Evolutionary conservation across 495 filamentous ascomycete species (phyloP).

Genomic region (Hypoxylon subgilvum): DNA sequence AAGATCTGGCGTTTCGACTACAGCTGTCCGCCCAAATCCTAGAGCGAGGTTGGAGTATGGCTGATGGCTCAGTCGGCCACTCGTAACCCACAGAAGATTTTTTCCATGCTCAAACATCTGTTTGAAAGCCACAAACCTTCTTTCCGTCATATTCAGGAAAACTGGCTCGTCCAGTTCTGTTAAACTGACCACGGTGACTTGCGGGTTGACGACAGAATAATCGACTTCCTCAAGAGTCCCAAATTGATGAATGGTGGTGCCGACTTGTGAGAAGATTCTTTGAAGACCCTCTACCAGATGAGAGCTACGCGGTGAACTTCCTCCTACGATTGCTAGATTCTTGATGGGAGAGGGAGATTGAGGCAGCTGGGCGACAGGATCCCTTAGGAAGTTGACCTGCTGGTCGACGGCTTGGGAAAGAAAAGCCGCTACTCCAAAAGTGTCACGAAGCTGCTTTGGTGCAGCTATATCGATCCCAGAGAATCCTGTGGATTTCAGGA

Average conservation of each 20-base stretch:
- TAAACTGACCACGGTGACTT: slow-evolving; percentile 46
- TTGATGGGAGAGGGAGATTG: too few species aligned
- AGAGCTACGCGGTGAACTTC: not conserved
- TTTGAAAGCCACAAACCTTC: slow-evolving; percentile 30
- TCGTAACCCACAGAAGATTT: slow-evolving; percentile 52
- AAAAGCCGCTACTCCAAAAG: slow-evolving; percentile 41
- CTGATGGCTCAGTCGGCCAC: slow-evolving; percentile 41
- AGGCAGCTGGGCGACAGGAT: slow-evolving; percentile 5
- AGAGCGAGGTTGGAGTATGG: slow-evolving; percentile 49
- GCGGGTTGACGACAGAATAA: not conserved
- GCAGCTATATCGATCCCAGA: slow-evolving; percentile 50
- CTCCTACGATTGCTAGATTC: slow-evolving; percentile 3
- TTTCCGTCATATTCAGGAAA: slow-evolving; percentile 44
- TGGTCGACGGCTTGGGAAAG: slow-evolving; percentile 51
- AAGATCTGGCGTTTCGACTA: slow-evolving; percentile 26
- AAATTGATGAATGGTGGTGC: too few species aligned
- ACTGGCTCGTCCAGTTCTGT: slow-evolving; percentile 53
- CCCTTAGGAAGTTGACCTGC: not conserved
- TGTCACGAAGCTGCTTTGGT: not conserved
- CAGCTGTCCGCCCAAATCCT: slow-evolving; percentile 46
- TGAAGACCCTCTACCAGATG: not conserved
- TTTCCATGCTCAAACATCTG: slow-evolving; percentile 44
- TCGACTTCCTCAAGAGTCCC: not conserved
- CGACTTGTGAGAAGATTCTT: too few species aligned
- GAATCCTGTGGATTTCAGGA: slow-evolving; percentile 47